Base-by-base conservation (phyloP, 2,329 filamentous ascomycete genomes). In the Penicillium sp. region DNA sequence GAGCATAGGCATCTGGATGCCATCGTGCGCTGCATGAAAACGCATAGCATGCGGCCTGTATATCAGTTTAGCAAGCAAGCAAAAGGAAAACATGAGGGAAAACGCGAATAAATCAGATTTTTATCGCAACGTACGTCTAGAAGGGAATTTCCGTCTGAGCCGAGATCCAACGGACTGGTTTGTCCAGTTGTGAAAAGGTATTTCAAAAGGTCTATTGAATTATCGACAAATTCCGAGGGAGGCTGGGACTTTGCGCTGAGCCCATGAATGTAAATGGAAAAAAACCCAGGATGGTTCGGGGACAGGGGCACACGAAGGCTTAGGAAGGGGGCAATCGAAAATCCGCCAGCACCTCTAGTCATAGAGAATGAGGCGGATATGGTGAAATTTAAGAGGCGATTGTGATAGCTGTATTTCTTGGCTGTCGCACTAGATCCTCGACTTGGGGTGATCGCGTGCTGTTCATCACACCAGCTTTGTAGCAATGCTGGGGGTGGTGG, bases 261-360 rank as follows among this genome's bases (percentile, higher is more conserved):
- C 3, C 36, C 32, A n/a, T 48, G 37, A 24, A 37, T 27, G 6
- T 45, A 24, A 8, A 37, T 24, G 10, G 24, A 33, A n/a, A 34
- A 26, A 18, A 40, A 47, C n/a, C 33, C 44, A 12, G 44, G 44
- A 23, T 18, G 24, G 30, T 40, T 47, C 3, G 21, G 52, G 41
- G 21, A 34, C 13, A 47, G 10, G 24, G 18, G 39, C 4, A 46
- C 45, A 9, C 30, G 37, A 26, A 44, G n/a, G 7, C 18, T 42
- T 15, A 57, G 27, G 1, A 30, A 9, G 8, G 36, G 48, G 24
- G 45, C 45, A 46, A 57, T 57, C 2, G 48, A 49, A 3, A 54
- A 52, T 7, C 48, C 44, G 15, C 54, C 51, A 32, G 51, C 48
- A 0, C 51, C 54, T 20, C 44, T 24, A 2, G 20, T 47, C 17